Conservation (phyloP, 179 eudicot species). For the Pouteria campechiana region DNA sequence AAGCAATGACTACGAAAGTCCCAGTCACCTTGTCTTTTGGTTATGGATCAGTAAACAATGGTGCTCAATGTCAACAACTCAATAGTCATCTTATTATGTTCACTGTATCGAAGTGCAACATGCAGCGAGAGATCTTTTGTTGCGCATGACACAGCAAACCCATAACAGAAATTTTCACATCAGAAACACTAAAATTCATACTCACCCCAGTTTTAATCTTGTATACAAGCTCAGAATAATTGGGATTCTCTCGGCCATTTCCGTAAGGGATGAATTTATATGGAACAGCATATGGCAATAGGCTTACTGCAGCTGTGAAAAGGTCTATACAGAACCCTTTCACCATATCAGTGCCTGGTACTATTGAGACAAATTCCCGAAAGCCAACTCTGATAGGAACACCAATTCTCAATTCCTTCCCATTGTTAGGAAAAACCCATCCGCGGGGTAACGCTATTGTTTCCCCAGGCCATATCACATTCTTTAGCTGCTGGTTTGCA, state of each 20-base stretch:
- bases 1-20: no score
- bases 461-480: constrained; percentile 71
- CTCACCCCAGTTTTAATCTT: constrained; percentile 50
- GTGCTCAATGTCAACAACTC: no score
- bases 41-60: no score
- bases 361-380: constrained; percentile 36
- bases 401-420: constrained; percentile 46
- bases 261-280: constrained; percentile 49
- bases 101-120: no score
- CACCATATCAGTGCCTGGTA: constrained; percentile 26
- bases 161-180: not conserved
- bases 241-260: constrained; percentile 50
- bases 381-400: constrained; percentile 58
- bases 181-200: not conserved
- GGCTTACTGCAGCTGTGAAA: constrained; percentile 46
- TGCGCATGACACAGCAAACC: no score
- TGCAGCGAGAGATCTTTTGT: no score
- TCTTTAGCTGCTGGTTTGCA: constrained; percentile 16
- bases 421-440: constrained; percentile 68
- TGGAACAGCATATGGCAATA: constrained; percentile 69
- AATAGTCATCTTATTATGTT: no score
- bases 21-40: no score
- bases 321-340: constrained; percentile 71
- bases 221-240: constrained; percentile 43
- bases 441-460: constrained; percentile 56